Evolutionary conservation across 306 rosid species (phyloP).

Genomic region (Morella rubra): DNA sequence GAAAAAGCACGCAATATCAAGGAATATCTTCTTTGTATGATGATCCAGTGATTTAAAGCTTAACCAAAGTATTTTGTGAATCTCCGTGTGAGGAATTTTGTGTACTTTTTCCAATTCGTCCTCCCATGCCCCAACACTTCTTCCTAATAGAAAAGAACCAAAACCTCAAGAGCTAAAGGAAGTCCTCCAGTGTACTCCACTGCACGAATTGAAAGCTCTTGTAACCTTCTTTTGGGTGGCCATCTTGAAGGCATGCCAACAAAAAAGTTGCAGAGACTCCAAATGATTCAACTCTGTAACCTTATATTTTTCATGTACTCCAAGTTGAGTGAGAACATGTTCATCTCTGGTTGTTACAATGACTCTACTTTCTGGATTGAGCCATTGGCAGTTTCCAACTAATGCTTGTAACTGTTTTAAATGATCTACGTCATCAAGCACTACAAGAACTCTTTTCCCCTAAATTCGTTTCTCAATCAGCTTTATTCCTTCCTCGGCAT

Average conservation of each 20-base stretch:
- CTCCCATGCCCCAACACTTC: conserved; percentile 28
- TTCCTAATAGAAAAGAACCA: conserved; percentile 29
- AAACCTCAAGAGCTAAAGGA: conserved; percentile 42
- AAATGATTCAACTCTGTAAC: not conserved
- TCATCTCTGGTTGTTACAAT: conserved; percentile 31
- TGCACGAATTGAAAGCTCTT: conserved; percentile 1
- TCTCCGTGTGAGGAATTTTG: not conserved
- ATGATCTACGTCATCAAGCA: conserved; percentile 16
- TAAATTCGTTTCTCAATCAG: not conserved
- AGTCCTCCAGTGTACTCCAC: conserved; percentile 32
- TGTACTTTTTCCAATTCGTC: not conserved
- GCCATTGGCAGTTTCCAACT: not conserved
- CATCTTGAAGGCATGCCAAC: conserved; percentile 31
- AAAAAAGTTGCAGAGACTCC: conserved; percentile 31
- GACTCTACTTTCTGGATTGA: conserved; percentile 28
- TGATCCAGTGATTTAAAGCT: too few relatives aligned
- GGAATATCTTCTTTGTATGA: too few relatives aligned
- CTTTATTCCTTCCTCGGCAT: not conserved
- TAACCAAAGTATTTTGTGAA: too few relatives aligned
- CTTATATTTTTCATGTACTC: not conserved
- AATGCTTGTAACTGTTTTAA: conserved; percentile 1
- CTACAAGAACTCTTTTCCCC: conserved; percentile 7
- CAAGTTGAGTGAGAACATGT: not conserved
- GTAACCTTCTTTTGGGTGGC: conserved; percentile 1
- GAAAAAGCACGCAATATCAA: too few relatives aligned